Conservation (phyloP, 331 rosid genomes). For the Prunus yedoensis region DNA sequence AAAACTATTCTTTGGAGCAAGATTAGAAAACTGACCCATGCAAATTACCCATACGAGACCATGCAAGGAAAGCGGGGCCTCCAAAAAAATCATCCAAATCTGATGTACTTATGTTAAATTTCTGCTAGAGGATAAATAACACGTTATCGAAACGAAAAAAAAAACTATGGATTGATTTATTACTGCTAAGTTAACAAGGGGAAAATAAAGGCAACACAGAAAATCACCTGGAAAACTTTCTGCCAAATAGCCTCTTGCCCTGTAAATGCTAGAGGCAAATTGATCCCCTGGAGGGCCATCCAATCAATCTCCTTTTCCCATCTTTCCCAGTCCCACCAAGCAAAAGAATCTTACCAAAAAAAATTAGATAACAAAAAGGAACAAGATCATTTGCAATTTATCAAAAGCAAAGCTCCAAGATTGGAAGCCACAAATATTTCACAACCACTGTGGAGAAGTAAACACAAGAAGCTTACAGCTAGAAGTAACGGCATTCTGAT, state of each 20-base stretch:
- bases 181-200: background rate
- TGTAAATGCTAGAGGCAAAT: slow-evolving; percentile 72
- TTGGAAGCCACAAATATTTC: slow-evolving; percentile 16
- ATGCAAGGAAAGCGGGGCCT: slow-evolving; percentile 86
- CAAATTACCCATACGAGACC: slow-evolving; percentile 87
- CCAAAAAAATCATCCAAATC: slow-evolving; percentile 78
- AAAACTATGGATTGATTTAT: background rate
- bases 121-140: slow-evolving; percentile 42
- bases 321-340: slow-evolving; percentile 90
- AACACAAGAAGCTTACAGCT: slow-evolving; percentile 55
- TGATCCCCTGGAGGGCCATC: slow-evolving; percentile 87
- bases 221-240: slow-evolving; percentile 65
- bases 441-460: background rate
- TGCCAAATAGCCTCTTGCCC: slow-evolving; percentile 90
- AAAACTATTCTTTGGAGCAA: background rate
- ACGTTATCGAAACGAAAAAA: slow-evolving; percentile 4
- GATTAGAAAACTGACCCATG: slow-evolving; percentile 59
- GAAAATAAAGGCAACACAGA: background rate
- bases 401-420: slow-evolving; percentile 3
- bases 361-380: slow-evolving; percentile 24
- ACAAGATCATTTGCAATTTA: background rate
- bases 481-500: slow-evolving; percentile 83
- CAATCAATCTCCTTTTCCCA: slow-evolving; percentile 88
- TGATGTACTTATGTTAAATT: slow-evolving; percentile 56
- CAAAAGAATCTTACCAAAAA: slow-evolving; percentile 56